These are phyloP conservation scores for Xylariaceae sp. DNA, from an alignment of 2,329 filamentous ascomycete species.

Conservation along the genomic window DNA sequence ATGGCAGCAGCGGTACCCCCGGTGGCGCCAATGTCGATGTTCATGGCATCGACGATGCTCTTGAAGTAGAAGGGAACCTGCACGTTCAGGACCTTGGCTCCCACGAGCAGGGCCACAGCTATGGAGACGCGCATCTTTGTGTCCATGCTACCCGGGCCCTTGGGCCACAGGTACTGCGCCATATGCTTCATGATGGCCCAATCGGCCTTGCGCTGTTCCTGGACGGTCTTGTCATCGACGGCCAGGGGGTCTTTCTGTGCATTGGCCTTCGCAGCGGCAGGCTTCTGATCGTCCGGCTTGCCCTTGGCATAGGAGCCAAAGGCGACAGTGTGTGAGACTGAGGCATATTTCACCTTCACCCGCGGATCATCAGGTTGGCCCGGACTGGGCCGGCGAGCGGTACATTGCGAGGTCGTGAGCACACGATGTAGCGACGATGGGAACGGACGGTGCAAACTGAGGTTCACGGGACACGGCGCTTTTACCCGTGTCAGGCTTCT, in stretches of 20 bases:
- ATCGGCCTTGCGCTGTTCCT: conserved; percentile 92
- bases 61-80: conserved; percentile 99
- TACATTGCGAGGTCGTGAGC: conserved; percentile 24
- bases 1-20: conserved; percentile 88
- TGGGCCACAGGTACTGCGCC: conserved; percentile 93
- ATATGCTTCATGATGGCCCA: conserved; percentile 99
- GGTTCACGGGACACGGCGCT: conserved; percentile 20
- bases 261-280: conserved; percentile 9
- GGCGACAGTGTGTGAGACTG: conserved; percentile 9
- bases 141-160: conserved; percentile 64
- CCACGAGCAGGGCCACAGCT: conserved; percentile 76
- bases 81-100: conserved; percentile 92
- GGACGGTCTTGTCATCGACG: conserved; percentile 60
- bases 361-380: conserved; percentile 3
- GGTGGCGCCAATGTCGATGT: conserved; percentile 79
- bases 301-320: conserved; percentile 22
- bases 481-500: conserved; percentile 24
- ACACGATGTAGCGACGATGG: conserved; percentile 14
- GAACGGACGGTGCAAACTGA: conserved; percentile 15
- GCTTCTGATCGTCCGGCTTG: conserved; percentile 21
- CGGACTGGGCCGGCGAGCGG: conserved; percentile 15
- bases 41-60: conserved; percentile 95
- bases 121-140: conserved; percentile 81
- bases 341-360: conserved; percentile 10
- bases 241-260: conserved; percentile 51